phyloP scores from a whole-genome alignment of 2,329 filamentous ascomycete genomes.

The Trichoderma sp. region DNA sequence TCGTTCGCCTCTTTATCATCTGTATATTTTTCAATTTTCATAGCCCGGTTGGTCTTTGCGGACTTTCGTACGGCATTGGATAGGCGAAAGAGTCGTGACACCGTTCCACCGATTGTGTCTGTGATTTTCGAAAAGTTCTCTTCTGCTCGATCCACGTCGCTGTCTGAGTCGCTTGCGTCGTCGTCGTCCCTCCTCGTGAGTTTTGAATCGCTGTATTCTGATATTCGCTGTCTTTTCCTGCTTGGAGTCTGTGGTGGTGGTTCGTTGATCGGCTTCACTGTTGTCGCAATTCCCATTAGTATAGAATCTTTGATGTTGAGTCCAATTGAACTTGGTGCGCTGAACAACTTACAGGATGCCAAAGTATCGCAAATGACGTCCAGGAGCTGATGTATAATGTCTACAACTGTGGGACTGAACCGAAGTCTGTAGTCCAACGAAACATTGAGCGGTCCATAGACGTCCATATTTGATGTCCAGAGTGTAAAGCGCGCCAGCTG shows the following conservation, averaged over 20 bases:
- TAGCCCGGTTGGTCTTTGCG: neutral
- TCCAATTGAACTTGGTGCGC: neutral
- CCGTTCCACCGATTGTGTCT: neutral
- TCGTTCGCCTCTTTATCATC: neutral
- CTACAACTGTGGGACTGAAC: conserved; percentile 2
- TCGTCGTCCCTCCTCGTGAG: neutral
- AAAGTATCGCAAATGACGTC: conserved; percentile 4
- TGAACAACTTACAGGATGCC: neutral
- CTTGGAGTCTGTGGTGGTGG: neutral
- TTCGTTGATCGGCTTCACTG: conserved; percentile 5
- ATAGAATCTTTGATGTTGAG: neutral
- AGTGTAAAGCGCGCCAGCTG: conserved; percentile 12
- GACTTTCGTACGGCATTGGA: conserved; percentile 7
- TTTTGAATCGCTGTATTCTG: neutral
- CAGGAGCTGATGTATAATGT: neutral
- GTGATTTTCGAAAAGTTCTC: conserved; percentile 2
- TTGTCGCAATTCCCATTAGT: neutral
- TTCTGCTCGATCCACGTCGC: neutral
- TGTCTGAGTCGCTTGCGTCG: neutral
- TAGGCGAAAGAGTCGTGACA: conserved; percentile 7
- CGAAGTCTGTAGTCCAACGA: conserved; percentile 10
- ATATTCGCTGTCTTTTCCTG: neutral
- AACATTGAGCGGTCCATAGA: conserved; percentile 3
- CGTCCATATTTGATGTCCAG: conserved; percentile 5
- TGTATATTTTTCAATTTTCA: neutral